Evolutionary conservation across 768 basidiomycete genomes (phyloP).

Genomic region (Leucocoprinus sp.): DNA sequence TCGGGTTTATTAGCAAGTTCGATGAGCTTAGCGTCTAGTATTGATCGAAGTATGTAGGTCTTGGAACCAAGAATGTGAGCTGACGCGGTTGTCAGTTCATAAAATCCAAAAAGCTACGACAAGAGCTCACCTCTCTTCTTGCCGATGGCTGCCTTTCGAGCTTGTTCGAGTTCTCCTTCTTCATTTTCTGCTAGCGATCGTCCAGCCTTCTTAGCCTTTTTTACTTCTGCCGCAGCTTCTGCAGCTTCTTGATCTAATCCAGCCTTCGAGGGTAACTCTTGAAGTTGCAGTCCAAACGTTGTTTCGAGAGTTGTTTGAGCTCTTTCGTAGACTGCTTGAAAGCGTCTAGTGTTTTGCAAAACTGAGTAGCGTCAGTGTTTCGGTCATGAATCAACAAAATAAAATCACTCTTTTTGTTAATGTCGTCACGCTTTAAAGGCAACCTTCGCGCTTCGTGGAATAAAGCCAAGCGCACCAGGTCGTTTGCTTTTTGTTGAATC

Average conservation of each 20-base stretch:
- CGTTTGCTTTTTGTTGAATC: slow-evolving; percentile 53
- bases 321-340: slow-evolving; percentile 50
- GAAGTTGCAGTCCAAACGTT: slow-evolving; percentile 79
- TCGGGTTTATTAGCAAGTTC: slow-evolving; percentile 49
- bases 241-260: slow-evolving; percentile 39
- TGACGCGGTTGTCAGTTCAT: slow-evolving; percentile 14
- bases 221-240: slow-evolving; percentile 12
- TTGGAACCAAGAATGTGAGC: slow-evolving; percentile 58
- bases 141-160: slow-evolving; percentile 41
- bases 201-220: slow-evolving; percentile 4
- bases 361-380: slow-evolving; percentile 17
- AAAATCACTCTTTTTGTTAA: slow-evolving; percentile 67
- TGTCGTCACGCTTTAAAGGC: slow-evolving; percentile 72
- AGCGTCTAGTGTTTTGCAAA: slow-evolving; percentile 39
- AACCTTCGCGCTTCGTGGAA: slow-evolving; percentile 69
- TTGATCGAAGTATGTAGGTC: slow-evolving; percentile 78
- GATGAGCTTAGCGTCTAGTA: slow-evolving; percentile 53
- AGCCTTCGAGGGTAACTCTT: slow-evolving; percentile 62
- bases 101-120: not conserved
- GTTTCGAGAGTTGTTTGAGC: slow-evolving; percentile 60
- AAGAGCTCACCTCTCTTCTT: slow-evolving; percentile 55
- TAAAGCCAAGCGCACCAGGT: slow-evolving; percentile 73
- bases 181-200: slow-evolving; percentile 13
- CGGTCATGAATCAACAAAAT: not conserved
- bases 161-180: slow-evolving; percentile 38